These are phyloP conservation scores for Oryza glaberrima DNA, from an alignment of 176 grass and related monocot genomes.

Conservation along the genomic window DNA sequence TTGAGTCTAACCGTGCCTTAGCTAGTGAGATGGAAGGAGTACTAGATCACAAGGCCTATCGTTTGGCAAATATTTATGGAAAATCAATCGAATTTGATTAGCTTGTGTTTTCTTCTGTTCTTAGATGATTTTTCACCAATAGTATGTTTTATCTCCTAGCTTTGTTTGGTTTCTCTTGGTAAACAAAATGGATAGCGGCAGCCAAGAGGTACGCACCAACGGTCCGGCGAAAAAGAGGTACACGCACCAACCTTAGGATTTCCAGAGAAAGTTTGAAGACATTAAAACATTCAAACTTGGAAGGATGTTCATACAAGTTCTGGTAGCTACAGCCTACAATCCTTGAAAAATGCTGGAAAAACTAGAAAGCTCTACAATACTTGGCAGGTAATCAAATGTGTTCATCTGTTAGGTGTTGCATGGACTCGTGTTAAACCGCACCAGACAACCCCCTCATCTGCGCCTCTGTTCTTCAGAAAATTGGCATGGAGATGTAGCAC, in stretches of 20 bases:
- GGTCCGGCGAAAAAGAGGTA: neutral
- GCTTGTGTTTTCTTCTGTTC: neutral
- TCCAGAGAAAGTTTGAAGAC: neutral
- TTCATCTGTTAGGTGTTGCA: neutral
- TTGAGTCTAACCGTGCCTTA: too few relatives aligned
- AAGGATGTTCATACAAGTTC: neutral
- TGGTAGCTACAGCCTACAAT: neutral
- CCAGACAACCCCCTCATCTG: too few relatives aligned
- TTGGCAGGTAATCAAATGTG: neutral
- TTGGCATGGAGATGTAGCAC: too few relatives aligned
- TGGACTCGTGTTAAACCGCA: neutral
- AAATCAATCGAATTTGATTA: neutral
- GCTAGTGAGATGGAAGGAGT: too few relatives aligned
- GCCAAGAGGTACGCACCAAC: neutral
- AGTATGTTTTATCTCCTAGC: too few relatives aligned
- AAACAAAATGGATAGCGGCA: neutral
- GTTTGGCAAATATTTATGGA: neutral
- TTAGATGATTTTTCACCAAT: neutral
- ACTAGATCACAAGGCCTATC: too few relatives aligned
- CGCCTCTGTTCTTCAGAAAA: too few relatives aligned
- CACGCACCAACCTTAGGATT: constrained; percentile 6
- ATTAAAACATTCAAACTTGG: neutral
- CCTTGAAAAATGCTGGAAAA: neutral
- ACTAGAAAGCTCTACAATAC: neutral
- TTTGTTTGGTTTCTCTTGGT: neutral